Evolutionary conservation across 2,329 filamentous ascomycete genomes (phyloP), one percentile per base, ranked within the genome.

Genomic region (Xylariaceae sp.): DNA sequence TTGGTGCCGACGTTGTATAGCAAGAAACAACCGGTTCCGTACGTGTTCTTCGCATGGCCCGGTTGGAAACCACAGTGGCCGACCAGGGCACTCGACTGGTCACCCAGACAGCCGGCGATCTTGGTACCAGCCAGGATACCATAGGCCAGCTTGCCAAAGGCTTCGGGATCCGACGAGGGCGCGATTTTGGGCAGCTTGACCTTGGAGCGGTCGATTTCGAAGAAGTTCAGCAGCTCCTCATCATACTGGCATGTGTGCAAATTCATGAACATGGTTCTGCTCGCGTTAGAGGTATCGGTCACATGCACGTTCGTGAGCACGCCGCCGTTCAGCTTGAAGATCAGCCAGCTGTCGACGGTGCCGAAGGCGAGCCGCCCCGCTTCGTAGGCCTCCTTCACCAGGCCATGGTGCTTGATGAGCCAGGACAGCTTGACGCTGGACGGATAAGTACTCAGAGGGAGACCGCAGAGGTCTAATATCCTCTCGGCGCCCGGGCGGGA

Each of bases 221-320:
- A 94, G 64, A 93, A 94, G 16, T 76, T 63, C 17, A 94, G 65
- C 17, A 94, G 70, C 25, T 70, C 69, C 36, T 87, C 77, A 55
- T 90, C 85, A 59, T 94, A 94, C 49, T 88, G 59, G 38, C 87
- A 69, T 9, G 80, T 89, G 48, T 78, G 72, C 34, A 94, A 69
- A 61, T 94, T 87, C 81, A 94, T 89, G 60, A 94, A 92, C 87
- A 94, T 93, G 40, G 88, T 94, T 52, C 88, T 71, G 33, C 83
- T 90, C 14, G 88, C 88, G 56, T 94, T 94, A 40, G 84, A 87
- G 30, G 81, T 77, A 57, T 94, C 88, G 0, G 88, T 92, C 37
- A 94, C 85, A 53, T 85, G 80, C 27, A 88, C 60, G 31, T 65
- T 62, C 32, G 71, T 75, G 38, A 75, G 68, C 19, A 65, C 68